Evolutionary conservation across 148 eudicot genomes (phyloP).

Genomic region (Rhododendron williamsianum): DNA sequence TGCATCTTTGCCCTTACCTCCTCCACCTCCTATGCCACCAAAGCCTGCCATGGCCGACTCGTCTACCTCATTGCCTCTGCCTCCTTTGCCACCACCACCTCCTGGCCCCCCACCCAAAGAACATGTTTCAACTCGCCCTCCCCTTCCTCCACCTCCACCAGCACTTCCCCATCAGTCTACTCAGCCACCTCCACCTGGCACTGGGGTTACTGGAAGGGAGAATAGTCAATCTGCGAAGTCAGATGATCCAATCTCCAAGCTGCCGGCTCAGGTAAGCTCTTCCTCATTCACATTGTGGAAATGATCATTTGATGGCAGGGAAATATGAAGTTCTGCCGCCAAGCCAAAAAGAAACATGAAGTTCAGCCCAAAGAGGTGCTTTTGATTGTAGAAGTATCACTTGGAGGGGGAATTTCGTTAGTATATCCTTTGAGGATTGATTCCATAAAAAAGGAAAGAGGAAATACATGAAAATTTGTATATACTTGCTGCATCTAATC

Average conservation of each 20-base stretch:
- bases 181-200: slow-evolving; percentile 79
- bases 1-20: slow-evolving; percentile 76
- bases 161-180: slow-evolving; percentile 38
- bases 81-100: slow-evolving; percentile 65
- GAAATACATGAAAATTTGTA: not conserved
- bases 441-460: not conserved
- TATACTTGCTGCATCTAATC: slow-evolving; percentile 9
- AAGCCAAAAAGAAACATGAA: not conserved
- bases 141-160: slow-evolving; percentile 55
- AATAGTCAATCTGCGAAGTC: slow-evolving; percentile 29
- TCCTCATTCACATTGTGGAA: not conserved
- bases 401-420: not conserved
- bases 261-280: slow-evolving; percentile 39
- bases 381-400: not conserved
- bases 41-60: slow-evolving; percentile 45
- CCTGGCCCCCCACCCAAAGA: slow-evolving; percentile 79
- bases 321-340: not conserved
- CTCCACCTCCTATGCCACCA: slow-evolving; percentile 84
- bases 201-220: slow-evolving; percentile 41
- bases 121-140: slow-evolving; percentile 39
- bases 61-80: slow-evolving; percentile 52
- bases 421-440: not conserved
- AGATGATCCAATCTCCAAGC: slow-evolving; percentile 40
- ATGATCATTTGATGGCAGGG: not conserved
- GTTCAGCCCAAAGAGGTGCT: not conserved